phyloP scores from a whole-genome alignment of 2,329 filamentous ascomycete genomes.

The Scleromitrula shiraiana region DNA sequence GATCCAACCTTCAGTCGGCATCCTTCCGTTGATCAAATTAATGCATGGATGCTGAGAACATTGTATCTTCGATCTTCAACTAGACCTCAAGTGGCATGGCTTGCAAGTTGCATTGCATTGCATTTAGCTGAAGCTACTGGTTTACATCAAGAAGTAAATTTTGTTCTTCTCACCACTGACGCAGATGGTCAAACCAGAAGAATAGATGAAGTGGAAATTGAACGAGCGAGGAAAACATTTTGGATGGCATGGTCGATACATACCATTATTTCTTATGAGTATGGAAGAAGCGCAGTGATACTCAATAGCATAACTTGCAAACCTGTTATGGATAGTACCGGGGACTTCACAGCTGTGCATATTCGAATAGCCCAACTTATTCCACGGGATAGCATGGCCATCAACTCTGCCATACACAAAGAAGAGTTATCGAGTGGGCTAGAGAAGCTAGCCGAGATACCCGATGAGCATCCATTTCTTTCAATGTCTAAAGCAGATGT shows the following conservation, averaged over 20 bases:
- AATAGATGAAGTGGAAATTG: constrained; percentile 5
- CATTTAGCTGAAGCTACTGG: constrained; percentile 27
- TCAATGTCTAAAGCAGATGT: constrained; percentile 17
- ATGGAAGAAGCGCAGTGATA: constrained; percentile 16
- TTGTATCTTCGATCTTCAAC: constrained; percentile 25
- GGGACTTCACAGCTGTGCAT: background rate
- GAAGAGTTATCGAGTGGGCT: background rate
- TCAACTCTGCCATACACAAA: background rate
- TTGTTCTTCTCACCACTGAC: constrained; percentile 1
- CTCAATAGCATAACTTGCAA: constrained; percentile 17
- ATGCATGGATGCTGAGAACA: constrained; percentile 20
- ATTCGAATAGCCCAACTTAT: constrained; percentile 14
- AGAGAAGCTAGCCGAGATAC: constrained; percentile 5
- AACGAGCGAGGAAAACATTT: constrained; percentile 8
- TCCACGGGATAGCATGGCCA: constrained; percentile 8
- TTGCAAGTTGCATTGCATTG: constrained; percentile 22
- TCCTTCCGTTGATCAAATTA: constrained; percentile 19
- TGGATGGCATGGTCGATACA: constrained; percentile 9
- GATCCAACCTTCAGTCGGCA: constrained; percentile 12
- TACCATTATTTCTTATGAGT: constrained; percentile 14
- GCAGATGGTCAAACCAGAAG: background rate
- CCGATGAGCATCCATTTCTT: constrained; percentile 5
- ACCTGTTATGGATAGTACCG: background rate
- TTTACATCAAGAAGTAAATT: constrained; percentile 23
- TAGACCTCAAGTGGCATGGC: constrained; percentile 25